phyloP scores from a whole-genome alignment of 2,329 filamentous ascomycete species.

The Diaporthe aspalathi region DNA sequence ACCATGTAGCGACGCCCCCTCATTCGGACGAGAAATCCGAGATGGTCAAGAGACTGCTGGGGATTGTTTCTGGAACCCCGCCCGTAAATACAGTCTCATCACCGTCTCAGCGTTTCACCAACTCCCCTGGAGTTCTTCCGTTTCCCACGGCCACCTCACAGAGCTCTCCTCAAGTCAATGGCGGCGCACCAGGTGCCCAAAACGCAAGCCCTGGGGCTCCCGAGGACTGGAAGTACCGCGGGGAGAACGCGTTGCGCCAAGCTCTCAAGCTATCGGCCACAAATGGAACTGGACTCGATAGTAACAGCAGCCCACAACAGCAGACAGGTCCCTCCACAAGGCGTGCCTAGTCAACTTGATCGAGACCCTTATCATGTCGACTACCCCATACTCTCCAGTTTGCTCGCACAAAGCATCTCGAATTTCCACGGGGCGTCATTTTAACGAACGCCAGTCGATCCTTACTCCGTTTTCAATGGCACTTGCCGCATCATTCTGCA shows the following conservation, averaged over 20 bases:
- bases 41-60: constrained; percentile 35
- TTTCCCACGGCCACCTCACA: constrained; percentile 7
- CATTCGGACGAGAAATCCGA: constrained; percentile 33
- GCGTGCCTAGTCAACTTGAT: constrained; percentile 20
- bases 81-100: constrained; percentile 1
- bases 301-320: constrained; percentile 31
- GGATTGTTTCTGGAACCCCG: constrained; percentile 8
- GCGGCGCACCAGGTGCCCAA: neutral
- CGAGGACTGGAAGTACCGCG: constrained; percentile 34
- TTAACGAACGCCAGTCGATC: constrained; percentile 22
- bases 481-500: constrained; percentile 36
- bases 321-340: constrained; percentile 29
- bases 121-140: neutral
- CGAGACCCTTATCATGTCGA: neutral
- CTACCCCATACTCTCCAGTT: constrained; percentile 3
- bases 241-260: constrained; percentile 38
- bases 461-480: constrained; percentile 28
- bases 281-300: constrained; percentile 32
- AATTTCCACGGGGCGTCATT: constrained; percentile 16
- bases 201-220: constrained; percentile 11
- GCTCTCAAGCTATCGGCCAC: constrained; percentile 34
- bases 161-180: constrained; percentile 28
- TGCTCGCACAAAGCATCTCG: constrained; percentile 17
- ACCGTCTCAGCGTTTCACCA: constrained; percentile 7
- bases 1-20: constrained; percentile 31